Percentiles rank a stretch among this genome's conserved stretches.
Evolutionary conservation across 208 protist species (phyloP).

Genomic region (Zelonia costaricensis): DNA sequence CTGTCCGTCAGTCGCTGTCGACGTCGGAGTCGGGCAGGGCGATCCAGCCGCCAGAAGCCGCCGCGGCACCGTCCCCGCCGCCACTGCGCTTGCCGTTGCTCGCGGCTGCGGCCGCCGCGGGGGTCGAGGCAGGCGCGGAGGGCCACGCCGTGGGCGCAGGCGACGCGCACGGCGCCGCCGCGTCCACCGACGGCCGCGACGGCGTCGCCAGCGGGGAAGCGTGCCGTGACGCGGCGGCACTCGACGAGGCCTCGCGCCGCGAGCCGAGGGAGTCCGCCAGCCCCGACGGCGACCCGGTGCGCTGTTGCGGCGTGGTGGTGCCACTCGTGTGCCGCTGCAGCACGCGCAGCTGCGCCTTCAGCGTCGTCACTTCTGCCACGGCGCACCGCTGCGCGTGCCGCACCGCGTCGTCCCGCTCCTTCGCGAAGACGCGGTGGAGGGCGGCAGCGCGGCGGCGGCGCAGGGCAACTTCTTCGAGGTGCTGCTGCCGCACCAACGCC

Average conservation of each 20-base stretch:
- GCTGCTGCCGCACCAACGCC: conserved; percentile 13
- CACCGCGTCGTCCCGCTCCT: conserved; percentile 20
- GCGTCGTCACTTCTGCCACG: conserved; percentile 10
- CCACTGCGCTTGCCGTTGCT: not conserved
- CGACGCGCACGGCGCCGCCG: not conserved
- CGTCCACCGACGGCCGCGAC: not conserved
- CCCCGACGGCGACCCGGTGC: not conserved
- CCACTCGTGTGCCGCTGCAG: conserved; percentile 5
- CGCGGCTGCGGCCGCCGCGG: no score
- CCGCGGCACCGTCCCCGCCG: not conserved
- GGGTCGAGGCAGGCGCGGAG: not conserved
- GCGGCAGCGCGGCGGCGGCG: conserved; percentile 21
- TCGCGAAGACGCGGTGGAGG: conserved; percentile 12
- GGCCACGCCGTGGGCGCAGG: not conserved
- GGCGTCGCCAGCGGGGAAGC: not conserved
- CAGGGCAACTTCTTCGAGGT: conserved; percentile 20
- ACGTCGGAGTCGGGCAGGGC: conserved; percentile 19
- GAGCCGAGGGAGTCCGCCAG: not conserved
- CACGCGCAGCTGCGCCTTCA: conserved; percentile 27
- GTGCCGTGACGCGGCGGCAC: not conserved
- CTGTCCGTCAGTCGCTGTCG: conserved; percentile 1
- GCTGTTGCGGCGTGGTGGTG: not conserved
- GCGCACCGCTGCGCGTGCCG: conserved; percentile 9
- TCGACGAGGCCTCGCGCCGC: not conserved
- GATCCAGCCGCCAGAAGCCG: conserved; percentile 9